phyloP scores from a whole-genome alignment of 2,329 filamentous ascomycete species.

The Curvularia spicifera region DNA sequence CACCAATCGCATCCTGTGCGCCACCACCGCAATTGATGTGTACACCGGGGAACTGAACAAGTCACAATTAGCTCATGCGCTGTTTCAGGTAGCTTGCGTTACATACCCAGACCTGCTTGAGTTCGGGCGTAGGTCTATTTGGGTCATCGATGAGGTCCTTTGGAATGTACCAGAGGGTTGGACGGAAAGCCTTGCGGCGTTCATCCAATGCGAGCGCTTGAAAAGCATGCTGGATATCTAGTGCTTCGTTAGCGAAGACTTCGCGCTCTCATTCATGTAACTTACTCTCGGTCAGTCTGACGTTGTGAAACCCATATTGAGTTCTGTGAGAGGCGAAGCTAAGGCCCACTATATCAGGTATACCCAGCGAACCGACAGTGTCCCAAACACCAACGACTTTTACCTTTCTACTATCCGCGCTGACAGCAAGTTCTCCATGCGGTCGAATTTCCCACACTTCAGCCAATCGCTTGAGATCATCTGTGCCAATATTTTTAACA shows the following conservation, averaged over 20 bases:
- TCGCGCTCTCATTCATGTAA: slow-evolving; percentile 4
- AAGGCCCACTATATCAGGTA: slow-evolving; percentile 51
- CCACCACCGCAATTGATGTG: slow-evolving; percentile 61
- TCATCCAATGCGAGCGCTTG: slow-evolving; percentile 64
- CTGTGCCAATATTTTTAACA: slow-evolving; percentile 10
- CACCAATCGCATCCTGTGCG: slow-evolving; percentile 36
- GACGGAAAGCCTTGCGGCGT: slow-evolving; percentile 58
- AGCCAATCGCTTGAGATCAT: slow-evolving; percentile 34
- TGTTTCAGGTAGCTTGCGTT: fast-evolving
- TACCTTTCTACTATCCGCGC: slow-evolving; percentile 40
- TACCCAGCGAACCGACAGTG: slow-evolving; percentile 55
- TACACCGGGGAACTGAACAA: slow-evolving; percentile 54
- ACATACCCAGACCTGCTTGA: slow-evolving; percentile 59
- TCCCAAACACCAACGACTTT: slow-evolving; percentile 58
- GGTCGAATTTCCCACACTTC: slow-evolving; percentile 47
- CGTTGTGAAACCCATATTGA: slow-evolving; percentile 45
- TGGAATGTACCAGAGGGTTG: slow-evolving; percentile 58
- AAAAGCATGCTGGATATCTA: slow-evolving; percentile 59
- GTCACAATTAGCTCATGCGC: neutral
- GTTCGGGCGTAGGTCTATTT: slow-evolving; percentile 34
- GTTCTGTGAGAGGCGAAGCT: slow-evolving; percentile 26
- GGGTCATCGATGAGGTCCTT: slow-evolving; percentile 42
- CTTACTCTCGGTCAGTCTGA: slow-evolving; percentile 44
- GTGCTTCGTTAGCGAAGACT: slow-evolving; percentile 33
- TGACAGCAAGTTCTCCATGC: slow-evolving; percentile 32